phyloP scores from a whole-genome alignment of 192 early-diverging fungal species.

The Gigaspora rosea region DNA sequence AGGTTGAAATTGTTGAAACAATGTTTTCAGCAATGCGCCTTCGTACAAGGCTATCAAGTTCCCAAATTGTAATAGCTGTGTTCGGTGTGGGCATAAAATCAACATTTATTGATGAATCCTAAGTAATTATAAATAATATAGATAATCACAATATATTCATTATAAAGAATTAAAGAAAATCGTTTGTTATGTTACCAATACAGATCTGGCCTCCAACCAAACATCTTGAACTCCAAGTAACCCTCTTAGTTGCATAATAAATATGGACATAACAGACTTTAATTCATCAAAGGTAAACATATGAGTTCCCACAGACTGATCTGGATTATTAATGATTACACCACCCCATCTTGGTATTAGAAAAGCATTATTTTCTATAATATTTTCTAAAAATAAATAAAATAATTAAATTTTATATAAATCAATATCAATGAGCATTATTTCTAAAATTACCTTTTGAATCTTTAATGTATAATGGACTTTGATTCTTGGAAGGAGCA shows the following conservation, averaged over 20 bases:
- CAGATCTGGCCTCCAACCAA: background rate
- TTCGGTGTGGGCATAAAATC: conserved; percentile 45
- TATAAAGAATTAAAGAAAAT: background rate
- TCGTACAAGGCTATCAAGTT: conserved; percentile 76
- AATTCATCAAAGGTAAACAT: conserved; percentile 55
- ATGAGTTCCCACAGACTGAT: conserved; percentile 30
- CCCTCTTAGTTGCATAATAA: conserved; percentile 78
- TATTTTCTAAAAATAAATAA: conserved; percentile 36
- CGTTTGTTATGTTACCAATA: background rate
- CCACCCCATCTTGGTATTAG: conserved; percentile 96
- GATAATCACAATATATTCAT: background rate
- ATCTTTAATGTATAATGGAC: conserved; percentile 71
- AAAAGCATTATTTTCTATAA: conserved; percentile 75
- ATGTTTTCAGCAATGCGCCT: conserved; percentile 72
- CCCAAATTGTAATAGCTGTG: conserved; percentile 79
- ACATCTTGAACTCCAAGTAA: conserved; percentile 79
- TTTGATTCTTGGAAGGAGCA: conserved; percentile 66
- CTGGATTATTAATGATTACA: conserved; percentile 70
- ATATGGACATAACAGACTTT: conserved; percentile 75
- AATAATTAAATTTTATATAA: background rate
- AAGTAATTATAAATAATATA: background rate
- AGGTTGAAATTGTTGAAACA: conserved; percentile 69
- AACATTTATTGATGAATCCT: conserved; percentile 36
- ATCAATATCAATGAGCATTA: background rate
- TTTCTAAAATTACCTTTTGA: conserved; percentile 42